These are phyloP conservation scores for Hypomontagnella submonticulosa DNA, from an alignment of 495 filamentous ascomycete genomes.

Conservation along the genomic window DNA sequence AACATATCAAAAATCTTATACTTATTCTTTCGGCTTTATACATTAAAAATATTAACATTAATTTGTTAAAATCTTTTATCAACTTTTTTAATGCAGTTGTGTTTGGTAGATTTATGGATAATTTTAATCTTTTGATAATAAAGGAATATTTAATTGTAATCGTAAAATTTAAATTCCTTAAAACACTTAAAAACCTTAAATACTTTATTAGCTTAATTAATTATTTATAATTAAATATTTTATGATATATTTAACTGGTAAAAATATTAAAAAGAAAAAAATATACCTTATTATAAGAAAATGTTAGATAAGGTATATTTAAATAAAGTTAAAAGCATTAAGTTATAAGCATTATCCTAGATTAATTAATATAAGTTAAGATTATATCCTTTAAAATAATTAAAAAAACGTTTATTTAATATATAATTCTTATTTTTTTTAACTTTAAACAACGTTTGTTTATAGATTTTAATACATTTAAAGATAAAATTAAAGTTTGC, in stretches of 20 bases:
- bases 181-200: constrained; percentile 10
- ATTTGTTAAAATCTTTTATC: constrained; percentile 10
- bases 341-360: background rate
- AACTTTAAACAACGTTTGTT: constrained; percentile 1
- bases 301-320: background rate
- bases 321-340: constrained; percentile 5
- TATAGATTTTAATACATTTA: constrained; percentile 12
- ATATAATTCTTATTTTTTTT: constrained; percentile 10
- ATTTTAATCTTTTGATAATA: background rate
- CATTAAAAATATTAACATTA: constrained; percentile 14
- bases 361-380: constrained; percentile 1
- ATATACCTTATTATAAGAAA: background rate
- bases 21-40: background rate
- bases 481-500: constrained; percentile 2
- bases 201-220: constrained; percentile 13
- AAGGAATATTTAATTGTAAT: constrained; percentile 1
- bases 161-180: constrained; percentile 6
- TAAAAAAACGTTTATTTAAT: constrained; percentile 3
- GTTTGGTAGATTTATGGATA: background rate
- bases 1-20: constrained; percentile 9
- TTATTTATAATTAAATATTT: constrained; percentile 10
- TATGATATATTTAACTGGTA: background rate
- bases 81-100: constrained; percentile 4
- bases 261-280: constrained; percentile 6
- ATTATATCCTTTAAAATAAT: background rate